Evolutionary conservation across 1,284 basidiomycete species (phyloP), one percentile per base, ranked within the genome.

Genomic region (Ceratobasidium papillatum): DNA sequence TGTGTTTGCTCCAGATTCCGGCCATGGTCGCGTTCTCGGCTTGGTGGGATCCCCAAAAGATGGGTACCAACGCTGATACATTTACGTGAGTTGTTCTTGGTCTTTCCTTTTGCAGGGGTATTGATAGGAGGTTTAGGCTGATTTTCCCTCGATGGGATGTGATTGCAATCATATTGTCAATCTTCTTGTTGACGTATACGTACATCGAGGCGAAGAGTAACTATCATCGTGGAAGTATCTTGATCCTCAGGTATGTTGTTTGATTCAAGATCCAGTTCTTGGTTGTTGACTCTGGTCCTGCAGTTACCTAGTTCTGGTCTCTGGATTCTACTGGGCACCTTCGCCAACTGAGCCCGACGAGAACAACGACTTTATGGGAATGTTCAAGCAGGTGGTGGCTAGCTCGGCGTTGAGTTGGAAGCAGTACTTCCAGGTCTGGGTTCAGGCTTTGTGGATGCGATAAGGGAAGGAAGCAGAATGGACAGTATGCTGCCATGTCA

Each of bases 101-200:
- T 45, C 25, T 34, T 27, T 34, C 14, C 25, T 27, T 32, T 5
- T 25, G 7, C 3, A 34, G 36, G 22, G 22, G 45, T 27, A 30
- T 32, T 36, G 59, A 62, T 12, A 47, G 36, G n/a, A 49, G 75
- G 36, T 75, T 47, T 79, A 98, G 95, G 25, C 88, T 99, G 74
- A 96, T 99, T 78, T 99, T 99, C 88, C 98, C 98, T 0, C 90
- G 96, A 79, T 99, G 98, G 97, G 98, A 99, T 81, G 95, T 98
- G 61, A 91, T 99, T 78, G 93, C 92, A 36, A 94, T 99, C 82
- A 94, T 99, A 79, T 85, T 96, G 36, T 93, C 94, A 1, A 94
- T 97, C 83, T 99, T 99, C 87, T 84, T 99, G 77, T 90, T 99
- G 85, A 99, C 98, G 0, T 99, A 99, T 82, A 98, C 96, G 3